Evolutionary conservation across 2,329 filamentous ascomycete species (phyloP), one percentile per base, ranked within the genome.

Genomic region (Scedosporium apiospermum): DNA sequence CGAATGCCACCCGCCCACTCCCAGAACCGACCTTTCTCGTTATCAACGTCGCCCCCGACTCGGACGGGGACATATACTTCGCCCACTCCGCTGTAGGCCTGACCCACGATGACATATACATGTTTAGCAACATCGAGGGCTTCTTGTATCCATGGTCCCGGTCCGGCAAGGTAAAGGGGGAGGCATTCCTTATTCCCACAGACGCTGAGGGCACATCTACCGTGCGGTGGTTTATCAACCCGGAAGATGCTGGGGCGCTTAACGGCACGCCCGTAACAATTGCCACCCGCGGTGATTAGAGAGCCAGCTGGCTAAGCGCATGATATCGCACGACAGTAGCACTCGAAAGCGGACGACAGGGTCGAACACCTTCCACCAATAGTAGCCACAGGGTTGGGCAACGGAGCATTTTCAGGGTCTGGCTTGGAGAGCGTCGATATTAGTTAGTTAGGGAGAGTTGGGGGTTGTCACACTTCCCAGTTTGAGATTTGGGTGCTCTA

Each of bases 21-120:
- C 62, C 65, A 3, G 42, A 64, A 46, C 63, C 66, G 14, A 67
- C 64, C 34, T 69, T 69, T 63, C 65, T 69, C 14, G 64, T 62
- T 30, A 58, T 64, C 62, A 65, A 66, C 63, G 61, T 63, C 57
- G 51, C 14, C 3, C 51, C 64, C 16, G 60, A 41, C 27, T 63
- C 67, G 42, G 5, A 27, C 26, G 62, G 63, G 14, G 59, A 64
- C 41, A 30, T 66, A 10, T 63, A 60, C 63, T 63, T 65, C 64
- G 34, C 65, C 16, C 60, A 64, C 61, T 63, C 59, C 62, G 65
- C 65, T 7, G 57, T 63, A 30, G 60, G 38, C n/a, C 63, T 68
- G 16, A 41, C 59, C 10, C 55, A 60, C 26, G 60, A 64, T 23
- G 58, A 63, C 61, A 57, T 64, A 12, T 62, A 64, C 41, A 42